Evolutionary conservation across 345 rosid species (phyloP).

Genomic region (Melastoma malabathricum): DNA sequence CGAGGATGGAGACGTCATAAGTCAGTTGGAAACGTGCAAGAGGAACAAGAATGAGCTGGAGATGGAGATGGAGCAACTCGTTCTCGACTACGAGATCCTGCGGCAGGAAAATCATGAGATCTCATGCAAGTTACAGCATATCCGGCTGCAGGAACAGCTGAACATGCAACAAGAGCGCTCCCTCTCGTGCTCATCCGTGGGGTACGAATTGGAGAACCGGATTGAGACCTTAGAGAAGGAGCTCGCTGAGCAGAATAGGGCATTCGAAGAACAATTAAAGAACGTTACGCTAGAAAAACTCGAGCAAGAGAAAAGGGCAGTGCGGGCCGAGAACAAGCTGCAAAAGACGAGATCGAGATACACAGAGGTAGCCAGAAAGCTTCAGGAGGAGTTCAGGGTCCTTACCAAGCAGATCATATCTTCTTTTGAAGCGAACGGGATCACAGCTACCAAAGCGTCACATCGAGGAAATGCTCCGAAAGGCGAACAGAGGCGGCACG

Average conservation of each 20-base stretch:
- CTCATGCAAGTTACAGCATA: constrained; percentile 71
- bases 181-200: constrained; percentile 22
- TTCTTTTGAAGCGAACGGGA: constrained; percentile 59
- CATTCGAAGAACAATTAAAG: too few relatives aligned
- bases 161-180: constrained; percentile 60
- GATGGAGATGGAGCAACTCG: constrained; percentile 94
- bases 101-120: constrained; percentile 80
- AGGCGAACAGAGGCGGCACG: too few relatives aligned
- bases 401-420: constrained; percentile 67
- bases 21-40: too few relatives aligned
- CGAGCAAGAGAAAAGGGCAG: constrained; percentile 81
- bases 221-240: constrained; percentile 38
- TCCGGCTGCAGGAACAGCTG: constrained; percentile 63
- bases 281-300: too few relatives aligned
- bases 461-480: too few relatives aligned
- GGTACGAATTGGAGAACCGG: constrained; percentile 33
- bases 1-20: too few relatives aligned
- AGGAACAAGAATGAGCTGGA: too few relatives aligned
- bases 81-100: constrained; percentile 87
- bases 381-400: constrained; percentile 69
- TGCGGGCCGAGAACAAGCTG: constrained; percentile 68
- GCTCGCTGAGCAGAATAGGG: constrained; percentile 30
- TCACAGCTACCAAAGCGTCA: constrained; percentile 53
- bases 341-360: constrained; percentile 53
- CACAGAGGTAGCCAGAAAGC: constrained; percentile 56